Evolutionary conservation across 2,329 filamentous ascomycete species (phyloP).

Genomic region (Ophiostoma fasciatum): DNA sequence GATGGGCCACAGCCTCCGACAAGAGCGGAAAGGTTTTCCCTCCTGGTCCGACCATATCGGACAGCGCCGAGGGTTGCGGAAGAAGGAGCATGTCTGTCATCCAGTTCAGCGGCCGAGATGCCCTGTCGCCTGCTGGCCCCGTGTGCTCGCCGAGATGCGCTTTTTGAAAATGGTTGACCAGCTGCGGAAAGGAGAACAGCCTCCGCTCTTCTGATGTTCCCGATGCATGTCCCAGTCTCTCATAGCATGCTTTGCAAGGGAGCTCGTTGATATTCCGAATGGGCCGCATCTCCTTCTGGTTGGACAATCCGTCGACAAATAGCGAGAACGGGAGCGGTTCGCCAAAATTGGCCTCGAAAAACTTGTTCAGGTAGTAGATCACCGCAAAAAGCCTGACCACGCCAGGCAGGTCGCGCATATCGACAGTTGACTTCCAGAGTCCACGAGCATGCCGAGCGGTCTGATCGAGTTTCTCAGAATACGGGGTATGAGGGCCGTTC

Average conservation of each 20-base stretch:
- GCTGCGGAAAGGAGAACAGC: slow-evolving; percentile 40
- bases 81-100: slow-evolving; percentile 30
- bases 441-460: slow-evolving; percentile 41
- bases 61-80: slow-evolving; percentile 20
- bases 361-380: slow-evolving; percentile 45
- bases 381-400: slow-evolving; percentile 48
- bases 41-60: slow-evolving; percentile 17
- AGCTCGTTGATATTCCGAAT: slow-evolving; percentile 39
- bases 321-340: slow-evolving; percentile 41
- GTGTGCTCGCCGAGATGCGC: slow-evolving; percentile 26
- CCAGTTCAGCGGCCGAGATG: slow-evolving; percentile 24
- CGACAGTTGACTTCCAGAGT: slow-evolving; percentile 46
- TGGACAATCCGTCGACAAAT: slow-evolving; percentile 44
- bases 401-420: slow-evolving; percentile 45
- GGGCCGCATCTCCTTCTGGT: slow-evolving; percentile 39
- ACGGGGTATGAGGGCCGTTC: slow-evolving; percentile 13
- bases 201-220: slow-evolving; percentile 23
- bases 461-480: slow-evolving; percentile 29
- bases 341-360: slow-evolving; percentile 41
- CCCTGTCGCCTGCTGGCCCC: no score
- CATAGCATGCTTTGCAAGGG: slow-evolving; percentile 41
- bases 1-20: slow-evolving; percentile 23
- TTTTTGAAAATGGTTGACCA: slow-evolving; percentile 43
- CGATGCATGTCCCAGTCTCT: no score
- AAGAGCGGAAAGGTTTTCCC: slow-evolving; percentile 21